phyloP scores from a whole-genome alignment of 495 filamentous ascomycete species.

The Penicillium roqueforti region DNA sequence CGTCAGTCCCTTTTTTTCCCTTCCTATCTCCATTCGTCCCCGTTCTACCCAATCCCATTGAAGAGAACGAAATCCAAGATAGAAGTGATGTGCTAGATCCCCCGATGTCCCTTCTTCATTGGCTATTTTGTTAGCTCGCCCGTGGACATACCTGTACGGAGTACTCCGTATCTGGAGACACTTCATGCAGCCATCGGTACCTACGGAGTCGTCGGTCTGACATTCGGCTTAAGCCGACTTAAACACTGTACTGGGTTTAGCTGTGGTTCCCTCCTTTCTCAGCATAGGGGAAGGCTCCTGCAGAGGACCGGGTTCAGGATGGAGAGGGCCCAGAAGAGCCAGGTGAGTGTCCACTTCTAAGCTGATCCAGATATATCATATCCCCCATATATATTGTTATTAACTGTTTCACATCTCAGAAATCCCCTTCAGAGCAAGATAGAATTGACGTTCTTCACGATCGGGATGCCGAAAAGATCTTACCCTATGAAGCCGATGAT shows the following conservation, averaged over 20 bases:
- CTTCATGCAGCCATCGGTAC: not conserved
- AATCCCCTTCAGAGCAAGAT: conserved; percentile 6
- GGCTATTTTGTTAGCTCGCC: not conserved
- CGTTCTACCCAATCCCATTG: not conserved
- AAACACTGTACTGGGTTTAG: not conserved
- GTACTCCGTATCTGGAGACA: not conserved
- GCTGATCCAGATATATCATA: too few relatives aligned
- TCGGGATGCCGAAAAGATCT: conserved; percentile 33
- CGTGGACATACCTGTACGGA: not conserved
- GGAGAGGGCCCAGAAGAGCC: conserved; percentile 12
- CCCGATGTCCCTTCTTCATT: not conserved
- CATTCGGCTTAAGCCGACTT: conserved; percentile 3
- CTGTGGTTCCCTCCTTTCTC: not conserved
- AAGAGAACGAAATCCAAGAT: not conserved
- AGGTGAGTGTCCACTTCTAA: conserved; percentile 11
- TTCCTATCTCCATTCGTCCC: not conserved
- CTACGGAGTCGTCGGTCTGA: not conserved
- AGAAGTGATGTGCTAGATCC: too few relatives aligned
- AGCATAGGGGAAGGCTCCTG: not conserved
- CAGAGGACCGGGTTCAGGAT: not conserved
- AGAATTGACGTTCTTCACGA: conserved; percentile 32
- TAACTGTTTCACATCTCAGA: conserved; percentile 5
- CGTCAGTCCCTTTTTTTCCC: not conserved
- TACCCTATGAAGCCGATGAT: conserved; percentile 53
- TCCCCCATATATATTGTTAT: not conserved